Evolutionary conservation across 306 rosid genomes (phyloP), one percentile per base, ranked within the genome.

Genomic region (Cucumis hystrix): DNA sequence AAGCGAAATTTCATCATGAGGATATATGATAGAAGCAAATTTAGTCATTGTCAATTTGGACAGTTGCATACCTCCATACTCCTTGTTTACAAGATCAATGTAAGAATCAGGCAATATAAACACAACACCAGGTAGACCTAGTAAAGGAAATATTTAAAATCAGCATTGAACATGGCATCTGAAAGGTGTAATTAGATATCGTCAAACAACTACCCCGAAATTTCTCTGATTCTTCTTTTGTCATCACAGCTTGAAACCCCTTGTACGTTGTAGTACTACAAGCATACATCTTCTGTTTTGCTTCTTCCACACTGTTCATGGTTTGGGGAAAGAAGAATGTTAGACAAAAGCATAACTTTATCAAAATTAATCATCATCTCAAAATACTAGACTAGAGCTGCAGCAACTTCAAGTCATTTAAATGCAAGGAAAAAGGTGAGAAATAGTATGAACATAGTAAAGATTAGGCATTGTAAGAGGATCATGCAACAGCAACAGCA

Each of bases 71-170:
- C 98, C 98, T 84, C 98, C 96, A 52, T 95, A 95, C 74, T 95
- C 93, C 89, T 90, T 95, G 83, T 90, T 89, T 61, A 79, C 82
- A 0, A 89, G 89, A 68, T 95, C 96, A 63, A 89, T 81, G 79
- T 95, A 95, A 41, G 96, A 92, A 90, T 95, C 97, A 0, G 97
- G 96, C 28, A 92, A 81, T 77, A 95, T 93, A 80, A 92, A 92
- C 67, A 87, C 55, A 55, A 95, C 98, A 68, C 90, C 97, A 7
- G 91, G 90, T 63, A 90, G 58, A 76, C 77, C 98, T 95, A 84
- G 83, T 74, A 14, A 35, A 79, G 49, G 35, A 77, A 11, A 35
- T 39, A 70, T 67, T 20, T 63, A 78, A 55, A 37, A 75, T 35
- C 25, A 56, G 75, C 8, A 35, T 37, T 23, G 33, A n/a, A 47